A percentile compares a stretch with the other conserved stretches of the same genome.
Conservation (phyloP, 202 grass and related monocot genomes). For the Dendrocalamus latiflorus region DNA sequence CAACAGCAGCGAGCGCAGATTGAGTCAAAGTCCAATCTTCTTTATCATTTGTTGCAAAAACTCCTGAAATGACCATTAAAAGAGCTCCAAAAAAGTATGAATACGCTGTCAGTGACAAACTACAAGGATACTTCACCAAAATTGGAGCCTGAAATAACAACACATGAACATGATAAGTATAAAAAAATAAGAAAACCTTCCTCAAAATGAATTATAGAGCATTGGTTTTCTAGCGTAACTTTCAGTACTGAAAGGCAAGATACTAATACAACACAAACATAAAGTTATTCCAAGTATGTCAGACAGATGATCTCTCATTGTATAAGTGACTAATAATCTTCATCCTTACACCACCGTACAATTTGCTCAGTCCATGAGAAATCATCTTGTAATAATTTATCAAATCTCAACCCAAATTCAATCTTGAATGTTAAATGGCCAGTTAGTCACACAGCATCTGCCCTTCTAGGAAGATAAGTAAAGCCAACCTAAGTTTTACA, state of each 20-base stretch:
- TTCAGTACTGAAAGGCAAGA: background rate
- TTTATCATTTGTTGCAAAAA: constrained; percentile 50
- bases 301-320: background rate
- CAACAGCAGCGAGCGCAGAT: constrained; percentile 66
- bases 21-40: constrained; percentile 65
- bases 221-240: background rate
- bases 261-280: background rate
- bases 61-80: constrained; percentile 70
- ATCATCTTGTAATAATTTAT: background rate
- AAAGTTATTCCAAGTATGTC: background rate
- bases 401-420: background rate
- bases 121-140: constrained; percentile 75
- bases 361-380: constrained; percentile 11
- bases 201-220: background rate
- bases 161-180: constrained; percentile 7
- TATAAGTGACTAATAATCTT: background rate
- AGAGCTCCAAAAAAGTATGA: constrained; percentile 80
- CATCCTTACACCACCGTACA: background rate
- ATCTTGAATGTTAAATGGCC: background rate
- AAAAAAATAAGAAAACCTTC: background rate
- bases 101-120: constrained; percentile 72
- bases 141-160: constrained; percentile 70
- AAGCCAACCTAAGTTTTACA: background rate
- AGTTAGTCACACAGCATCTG: background rate
- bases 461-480: background rate